These are phyloP conservation scores for Colletotrichum endophyticum DNA, from an alignment of 2,329 filamentous ascomycete genomes.

Conservation along the genomic window DNA sequence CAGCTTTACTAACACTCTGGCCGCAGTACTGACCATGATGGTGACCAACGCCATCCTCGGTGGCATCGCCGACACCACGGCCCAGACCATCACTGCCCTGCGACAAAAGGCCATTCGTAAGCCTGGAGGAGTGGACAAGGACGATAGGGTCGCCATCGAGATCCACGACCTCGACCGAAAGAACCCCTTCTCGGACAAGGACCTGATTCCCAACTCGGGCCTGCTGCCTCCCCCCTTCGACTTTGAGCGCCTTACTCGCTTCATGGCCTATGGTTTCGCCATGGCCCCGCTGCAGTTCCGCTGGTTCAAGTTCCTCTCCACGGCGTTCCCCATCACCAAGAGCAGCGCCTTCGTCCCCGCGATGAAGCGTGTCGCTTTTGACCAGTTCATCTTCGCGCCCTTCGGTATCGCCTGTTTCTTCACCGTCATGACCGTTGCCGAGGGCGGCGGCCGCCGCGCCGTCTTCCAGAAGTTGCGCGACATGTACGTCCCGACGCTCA, in stretches of 20 bases:
- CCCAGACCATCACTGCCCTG: conserved; percentile 88
- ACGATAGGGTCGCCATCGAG: conserved; percentile 82
- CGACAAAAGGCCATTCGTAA: conserved; percentile 71
- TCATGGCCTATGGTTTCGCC: conserved; percentile 96
- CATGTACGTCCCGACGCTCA: conserved; percentile 91
- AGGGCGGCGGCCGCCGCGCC: conserved; percentile 85
- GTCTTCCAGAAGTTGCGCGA: conserved; percentile 86
- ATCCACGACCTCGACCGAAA: conserved; percentile 87
- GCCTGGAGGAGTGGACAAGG: conserved; percentile 60
- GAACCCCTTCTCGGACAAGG: conserved; percentile 68
- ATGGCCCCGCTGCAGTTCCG: conserved; percentile 96
- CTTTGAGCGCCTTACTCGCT: conserved; percentile 90
- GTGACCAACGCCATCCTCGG: conserved; percentile 96
- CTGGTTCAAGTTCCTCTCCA: conserved; percentile 89
- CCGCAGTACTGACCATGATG: conserved; percentile 92
- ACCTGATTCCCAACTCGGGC: conserved; percentile 70
- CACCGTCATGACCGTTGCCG: conserved; percentile 93
- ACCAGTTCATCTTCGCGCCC: conserved; percentile 93
- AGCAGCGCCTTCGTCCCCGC: conserved; percentile 75
- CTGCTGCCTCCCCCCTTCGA: conserved; percentile 83
- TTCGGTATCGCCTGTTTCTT: conserved; percentile 89
- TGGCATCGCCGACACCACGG: conserved; percentile 95
- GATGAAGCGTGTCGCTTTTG: conserved; percentile 87
- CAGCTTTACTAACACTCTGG: neutral
- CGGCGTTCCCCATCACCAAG: conserved; percentile 84